These are phyloP conservation scores for Podospora pseudoanserina DNA, from an alignment of 495 filamentous ascomycete genomes.

Conservation along the genomic window DNA sequence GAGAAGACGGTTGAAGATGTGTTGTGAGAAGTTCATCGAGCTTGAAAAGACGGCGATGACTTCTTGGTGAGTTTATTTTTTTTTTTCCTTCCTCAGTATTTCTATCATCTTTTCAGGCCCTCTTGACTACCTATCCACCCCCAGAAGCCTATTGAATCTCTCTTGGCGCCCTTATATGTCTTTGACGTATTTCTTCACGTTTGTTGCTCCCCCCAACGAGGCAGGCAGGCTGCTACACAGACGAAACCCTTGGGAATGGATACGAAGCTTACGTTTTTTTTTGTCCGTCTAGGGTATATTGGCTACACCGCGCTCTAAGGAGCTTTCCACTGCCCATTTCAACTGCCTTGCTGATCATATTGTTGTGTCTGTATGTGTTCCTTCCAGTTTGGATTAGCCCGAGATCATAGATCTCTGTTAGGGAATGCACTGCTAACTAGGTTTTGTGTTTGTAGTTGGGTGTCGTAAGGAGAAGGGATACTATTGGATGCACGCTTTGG, in stretches of 20 bases:
- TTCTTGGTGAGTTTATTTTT: not conserved
- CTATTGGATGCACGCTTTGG: too few relatives aligned
- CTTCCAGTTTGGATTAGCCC: too few relatives aligned
- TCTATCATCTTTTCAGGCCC: too few relatives aligned
- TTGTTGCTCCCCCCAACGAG: too few relatives aligned
- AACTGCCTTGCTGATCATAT: not conserved
- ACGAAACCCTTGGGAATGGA: not conserved
- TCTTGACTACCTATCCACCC: too few relatives aligned
- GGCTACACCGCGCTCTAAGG: not conserved
- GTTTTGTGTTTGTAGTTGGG: not conserved
- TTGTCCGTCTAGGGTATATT: not conserved
- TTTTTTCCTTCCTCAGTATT: too few relatives aligned
- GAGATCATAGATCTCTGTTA: too few relatives aligned
- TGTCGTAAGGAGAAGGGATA: not conserved
- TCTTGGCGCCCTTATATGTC: too few relatives aligned
- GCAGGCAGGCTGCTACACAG: not conserved
- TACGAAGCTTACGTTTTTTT: not conserved
- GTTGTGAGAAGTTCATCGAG: not conserved
- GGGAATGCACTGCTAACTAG: not conserved
- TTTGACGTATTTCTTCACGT: too few relatives aligned
- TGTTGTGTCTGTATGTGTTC: not conserved
- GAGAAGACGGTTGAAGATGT: not conserved
- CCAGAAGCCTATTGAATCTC: too few relatives aligned
- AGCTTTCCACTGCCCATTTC: not conserved
- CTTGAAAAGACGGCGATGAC: not conserved